phyloP scores from a whole-genome alignment of 2,329 filamentous ascomycete species.

The Colletotrichum cuscutae region DNA sequence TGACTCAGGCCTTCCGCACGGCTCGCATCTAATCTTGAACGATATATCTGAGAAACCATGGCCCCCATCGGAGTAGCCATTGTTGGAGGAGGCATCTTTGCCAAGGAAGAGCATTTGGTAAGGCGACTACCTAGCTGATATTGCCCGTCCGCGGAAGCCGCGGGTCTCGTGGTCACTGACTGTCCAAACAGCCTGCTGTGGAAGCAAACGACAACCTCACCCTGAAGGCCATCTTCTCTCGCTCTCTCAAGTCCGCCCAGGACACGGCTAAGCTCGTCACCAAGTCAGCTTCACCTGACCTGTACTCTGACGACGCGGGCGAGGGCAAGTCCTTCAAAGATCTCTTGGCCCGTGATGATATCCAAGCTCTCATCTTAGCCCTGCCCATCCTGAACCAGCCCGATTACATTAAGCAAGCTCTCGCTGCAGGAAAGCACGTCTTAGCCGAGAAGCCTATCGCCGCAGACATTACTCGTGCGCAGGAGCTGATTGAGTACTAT shows the following conservation, averaged over 20 bases:
- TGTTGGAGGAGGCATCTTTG: conserved; percentile 72
- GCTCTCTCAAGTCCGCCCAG: conserved; percentile 67
- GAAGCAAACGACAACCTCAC: conserved; percentile 58
- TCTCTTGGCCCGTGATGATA: conserved; percentile 63
- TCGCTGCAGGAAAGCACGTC: conserved; percentile 76
- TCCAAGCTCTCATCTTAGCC: conserved; percentile 66
- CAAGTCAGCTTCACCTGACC: conserved; percentile 48
- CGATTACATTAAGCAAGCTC: conserved; percentile 64
- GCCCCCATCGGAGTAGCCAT: conserved; percentile 64
- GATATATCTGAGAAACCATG: conserved; percentile 40
- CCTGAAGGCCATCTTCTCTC: conserved; percentile 75
- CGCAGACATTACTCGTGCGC: conserved; percentile 61
- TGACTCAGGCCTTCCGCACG: neutral
- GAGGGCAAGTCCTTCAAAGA: conserved; percentile 58
- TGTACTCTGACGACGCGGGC: conserved; percentile 68
- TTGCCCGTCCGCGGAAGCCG: neutral
- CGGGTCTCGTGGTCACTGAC: conserved; percentile 15
- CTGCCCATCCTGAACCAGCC: conserved; percentile 73
- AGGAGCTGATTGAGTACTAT: conserved; percentile 51
- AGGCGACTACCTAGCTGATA: conserved; percentile 22
- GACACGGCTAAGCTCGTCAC: conserved; percentile 51
- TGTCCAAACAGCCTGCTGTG: conserved; percentile 62
- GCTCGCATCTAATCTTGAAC: neutral
- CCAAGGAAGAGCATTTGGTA: conserved; percentile 67
- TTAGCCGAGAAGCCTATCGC: conserved; percentile 77